Base-by-base conservation (phyloP, 768 basidiomycete genomes). In the Daedalea quercina region DNA sequence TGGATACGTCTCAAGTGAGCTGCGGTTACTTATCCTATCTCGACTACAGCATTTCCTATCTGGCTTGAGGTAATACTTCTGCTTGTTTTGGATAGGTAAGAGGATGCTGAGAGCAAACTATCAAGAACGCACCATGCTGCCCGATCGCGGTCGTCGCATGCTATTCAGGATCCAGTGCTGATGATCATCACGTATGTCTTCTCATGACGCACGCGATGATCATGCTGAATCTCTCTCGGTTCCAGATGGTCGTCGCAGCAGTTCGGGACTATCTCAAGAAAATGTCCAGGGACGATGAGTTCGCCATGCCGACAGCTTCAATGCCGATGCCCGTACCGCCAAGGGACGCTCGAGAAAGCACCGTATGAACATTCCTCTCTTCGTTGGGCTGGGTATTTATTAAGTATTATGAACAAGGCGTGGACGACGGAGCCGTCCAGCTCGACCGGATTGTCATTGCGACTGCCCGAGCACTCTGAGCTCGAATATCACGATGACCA, bases 161-260 rank as follows among this genome's bases (percentile, higher is more conserved):
- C 58, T 90, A 87, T 67, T 90, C 89, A 15, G 89, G 89, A 24
- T 87, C 87, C 41, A 87, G 84, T 44, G 75, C 80, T 51, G 89
- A 91, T 52, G 89, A 91, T 65, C 89, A 91, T 61, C 78, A 74
- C 54, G 88, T 91, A 60, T 52, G 84, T 63, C 2, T 65, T 31
- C 28, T 6, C 28, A 4, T 31, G 4, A 15, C 33, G 11, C n/a
- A 15, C 7, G 37, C 15, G 26, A 13, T 9, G 13, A 41, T 51
- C 20, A 1, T 19, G 34, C 44, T 44, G 42, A 44, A 3, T 23
- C 25, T 9, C 43, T 13, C n/a, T 31, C 13, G 6, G 26, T 31
- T 7, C 24, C 52, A 89, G 87, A 73, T 88, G 48, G 78, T 87
- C 12, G 75, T 79, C 3, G 79, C 71, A 1, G 79, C 84, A 1